Evolutionary conservation across 2,329 filamentous ascomycete species (phyloP).

Genomic region (Aspergillus pseudonomiae): DNA sequence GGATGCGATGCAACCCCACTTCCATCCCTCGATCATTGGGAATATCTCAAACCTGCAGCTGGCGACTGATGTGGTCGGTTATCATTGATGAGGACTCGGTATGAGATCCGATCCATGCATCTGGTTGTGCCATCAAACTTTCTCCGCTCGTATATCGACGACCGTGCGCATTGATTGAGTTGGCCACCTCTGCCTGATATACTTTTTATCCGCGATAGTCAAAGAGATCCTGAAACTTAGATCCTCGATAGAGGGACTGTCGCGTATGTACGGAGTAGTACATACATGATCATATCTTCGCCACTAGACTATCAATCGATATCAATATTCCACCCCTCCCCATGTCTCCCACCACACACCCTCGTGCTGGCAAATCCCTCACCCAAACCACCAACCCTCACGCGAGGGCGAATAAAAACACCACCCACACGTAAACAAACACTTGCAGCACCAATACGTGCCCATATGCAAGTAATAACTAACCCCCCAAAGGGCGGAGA

Average conservation of each 20-base stretch:
- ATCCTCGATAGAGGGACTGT: background rate
- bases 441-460: background rate
- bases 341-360: background rate
- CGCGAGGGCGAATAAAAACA: background rate
- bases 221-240: background rate
- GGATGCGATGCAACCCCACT: background rate
- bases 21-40: background rate
- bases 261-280: too few relatives aligned
- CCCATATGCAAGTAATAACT: background rate
- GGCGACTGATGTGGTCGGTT: background rate
- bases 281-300: background rate
- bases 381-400: background rate
- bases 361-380: background rate
- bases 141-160: background rate
- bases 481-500: background rate
- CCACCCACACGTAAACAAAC: background rate
- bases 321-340: background rate
- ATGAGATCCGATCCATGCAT: background rate
- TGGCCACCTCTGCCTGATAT: background rate
- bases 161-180: background rate
- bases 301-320: background rate
- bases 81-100: background rate
- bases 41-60: background rate
- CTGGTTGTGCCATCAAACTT: background rate
- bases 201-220: background rate